A percentile compares a stretch with the other conserved stretches of the same genome.
phyloP scores from a whole-genome alignment of 2,329 filamentous ascomycete genomes.

The Talaromyces sp. region DNA sequence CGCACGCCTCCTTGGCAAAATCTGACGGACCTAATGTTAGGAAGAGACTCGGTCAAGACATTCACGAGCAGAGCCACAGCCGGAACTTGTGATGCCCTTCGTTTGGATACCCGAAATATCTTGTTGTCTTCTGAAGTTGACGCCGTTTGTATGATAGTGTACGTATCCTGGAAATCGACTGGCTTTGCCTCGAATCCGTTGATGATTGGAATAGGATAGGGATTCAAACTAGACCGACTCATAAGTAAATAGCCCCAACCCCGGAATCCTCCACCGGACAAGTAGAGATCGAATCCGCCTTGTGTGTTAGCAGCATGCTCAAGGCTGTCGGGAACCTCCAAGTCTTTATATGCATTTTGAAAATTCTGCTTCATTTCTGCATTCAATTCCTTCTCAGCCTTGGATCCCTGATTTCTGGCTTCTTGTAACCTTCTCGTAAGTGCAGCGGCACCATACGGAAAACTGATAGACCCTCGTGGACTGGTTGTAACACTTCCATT shows the following conservation, averaged over 20 bases:
- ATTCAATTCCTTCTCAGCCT: conserved; percentile 49
- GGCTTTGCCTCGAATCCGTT: conserved; percentile 70
- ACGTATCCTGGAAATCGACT: conserved; percentile 57
- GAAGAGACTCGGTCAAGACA: conserved; percentile 66
- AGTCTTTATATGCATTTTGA: conserved; percentile 55
- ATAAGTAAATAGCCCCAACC: conserved; percentile 90
- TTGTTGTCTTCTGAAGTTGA: conserved; percentile 30
- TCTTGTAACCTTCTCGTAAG: conserved; percentile 55
- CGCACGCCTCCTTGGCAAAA: conserved; percentile 88
- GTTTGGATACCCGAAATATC: conserved; percentile 72
- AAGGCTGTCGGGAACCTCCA: conserved; percentile 56
- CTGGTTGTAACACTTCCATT: conserved; percentile 52
- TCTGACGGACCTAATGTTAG: conserved; percentile 66
- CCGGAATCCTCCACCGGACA: conserved; percentile 85
- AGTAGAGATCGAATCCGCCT: conserved; percentile 66
- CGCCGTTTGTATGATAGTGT: conserved; percentile 42
- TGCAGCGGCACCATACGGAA: conserved; percentile 69
- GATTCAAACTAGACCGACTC: conserved; percentile 67
- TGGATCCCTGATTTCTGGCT: conserved; percentile 40
- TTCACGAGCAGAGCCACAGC: conserved; percentile 79
- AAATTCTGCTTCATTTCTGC: conserved; percentile 58
- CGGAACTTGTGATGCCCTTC: conserved; percentile 75
- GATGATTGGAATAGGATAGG: conserved; percentile 80
- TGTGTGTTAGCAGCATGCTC: conserved; percentile 41
- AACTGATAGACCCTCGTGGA: conserved; percentile 57